Evolutionary conservation across 1,139 yeast species (phyloP), one percentile per base, ranked within the genome.

Genomic region (Taiozyma sp.): DNA sequence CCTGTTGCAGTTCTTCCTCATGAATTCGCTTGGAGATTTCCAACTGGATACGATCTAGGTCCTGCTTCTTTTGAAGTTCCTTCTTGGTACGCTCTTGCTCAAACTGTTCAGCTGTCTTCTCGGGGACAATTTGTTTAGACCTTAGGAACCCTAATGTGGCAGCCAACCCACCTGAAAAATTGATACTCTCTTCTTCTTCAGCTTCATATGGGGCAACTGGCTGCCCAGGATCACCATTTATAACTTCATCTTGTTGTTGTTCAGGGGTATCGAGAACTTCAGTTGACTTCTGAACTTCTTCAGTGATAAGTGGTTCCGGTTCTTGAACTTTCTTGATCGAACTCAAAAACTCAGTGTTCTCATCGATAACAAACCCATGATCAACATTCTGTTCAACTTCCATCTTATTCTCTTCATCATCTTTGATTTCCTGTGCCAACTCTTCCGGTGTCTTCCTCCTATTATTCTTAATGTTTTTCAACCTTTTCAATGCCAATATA

Each of bases 61-160:
- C 65, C 13, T 55, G 42, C 26, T 56, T 53, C 44, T 61, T 60
- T 19, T 62, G 55, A 59, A 74, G 60, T 28, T 62, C 65, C 37
- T 62, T 60, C 45, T 61, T 63, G n/a, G 58, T 55, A 29, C 54
- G 56, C 45, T 59, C 59, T 35, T 54, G 53, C 40, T 56, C 57
- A 19, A 61, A 51, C 42, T 59, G 58, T 21, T 52, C 52, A 16
- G 49, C 55, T 11, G 66, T 53, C 46, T 60, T 60, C 47, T 60
- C 47, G 50, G 63, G 50, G 6, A 77, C 55, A 6, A 73, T 65
- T n/a, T 77, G 74, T 34, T 74, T 73, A 3, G 77, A 68, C 53
- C 75, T 73, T 16, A 86, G 69, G 53, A 81, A 76, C 47, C 71
- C 71, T 48, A 87, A 70, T 0, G 90, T 77, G 3, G 80, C 75